Percentiles rank a stretch among this genome's conserved stretches.
Evolutionary conservation across 768 basidiomycete species (phyloP).

Genomic region (Leucocoprinus leucothites): DNA sequence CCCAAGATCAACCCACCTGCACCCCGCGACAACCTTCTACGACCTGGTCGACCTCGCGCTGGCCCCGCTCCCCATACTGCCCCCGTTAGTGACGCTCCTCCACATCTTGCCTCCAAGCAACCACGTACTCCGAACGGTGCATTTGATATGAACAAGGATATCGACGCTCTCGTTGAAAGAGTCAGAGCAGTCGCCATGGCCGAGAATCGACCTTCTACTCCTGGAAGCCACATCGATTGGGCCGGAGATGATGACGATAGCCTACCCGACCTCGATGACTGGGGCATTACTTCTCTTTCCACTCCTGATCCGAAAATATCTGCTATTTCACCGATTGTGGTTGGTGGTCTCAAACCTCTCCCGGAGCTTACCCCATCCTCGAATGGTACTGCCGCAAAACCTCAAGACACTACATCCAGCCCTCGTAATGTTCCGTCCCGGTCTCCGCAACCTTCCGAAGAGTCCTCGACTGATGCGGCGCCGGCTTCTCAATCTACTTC

Average conservation of each 20-base stretch:
- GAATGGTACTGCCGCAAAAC: neutral
- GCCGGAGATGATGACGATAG: conserved; percentile 84
- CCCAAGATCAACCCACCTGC: conserved; percentile 31
- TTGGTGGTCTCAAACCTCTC: conserved; percentile 58
- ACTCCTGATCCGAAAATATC: conserved; percentile 27
- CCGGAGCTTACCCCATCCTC: conserved; percentile 32
- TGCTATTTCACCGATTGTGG: conserved; percentile 66
- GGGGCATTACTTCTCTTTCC: conserved; percentile 52
- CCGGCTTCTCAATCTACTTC: neutral
- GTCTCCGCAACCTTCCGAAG: neutral
- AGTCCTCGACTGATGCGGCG: neutral
- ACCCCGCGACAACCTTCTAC: conserved; percentile 30
- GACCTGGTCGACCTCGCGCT: conserved; percentile 28
- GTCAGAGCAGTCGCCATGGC: conserved; percentile 74
- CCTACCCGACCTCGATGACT: conserved; percentile 82
- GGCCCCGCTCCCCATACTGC: conserved; percentile 33
- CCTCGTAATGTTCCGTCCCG: neutral
- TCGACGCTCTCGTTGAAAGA: conserved; percentile 77
- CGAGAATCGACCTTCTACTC: conserved; percentile 61
- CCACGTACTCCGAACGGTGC: conserved; percentile 10
- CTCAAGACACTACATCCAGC: neutral
- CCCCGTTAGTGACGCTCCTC: conserved; percentile 55
- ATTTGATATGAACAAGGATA: conserved; percentile 56
- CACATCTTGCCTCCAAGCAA: conserved; percentile 39
- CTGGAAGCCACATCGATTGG: conserved; percentile 85